Evolutionary conservation across 805 yeast species (phyloP), one percentile per base, ranked within the genome.

Genomic region (Priceomyces haplophilus): DNA sequence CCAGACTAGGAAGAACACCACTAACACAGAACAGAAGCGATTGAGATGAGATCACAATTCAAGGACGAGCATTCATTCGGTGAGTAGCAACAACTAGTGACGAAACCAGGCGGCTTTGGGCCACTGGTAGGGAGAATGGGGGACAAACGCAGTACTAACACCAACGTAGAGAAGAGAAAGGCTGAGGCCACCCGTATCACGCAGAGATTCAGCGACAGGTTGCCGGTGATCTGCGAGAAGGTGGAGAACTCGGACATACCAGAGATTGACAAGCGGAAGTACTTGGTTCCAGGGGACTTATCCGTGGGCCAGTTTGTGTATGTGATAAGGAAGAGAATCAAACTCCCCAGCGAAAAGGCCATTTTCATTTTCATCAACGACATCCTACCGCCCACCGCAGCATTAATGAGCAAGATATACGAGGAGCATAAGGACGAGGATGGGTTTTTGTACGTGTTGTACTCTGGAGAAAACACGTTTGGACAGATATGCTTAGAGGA

Each of bases 251-350:
- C 95, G 27, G 97, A 93, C 61, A 86, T 93, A 50, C 95, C 95
- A 37, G 93, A 89, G 53, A 90, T 93, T 59, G 99, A 93, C 67
- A 93, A 93, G 77, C 85, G 96, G 66, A 93, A 93, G 72, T 93
- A 93, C 62, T 76, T 93, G 51, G 99, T 93, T 8, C 99, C 99
- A 6, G 83, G 90, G 20, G 99, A 93, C 62, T 78, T 93, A 56
- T 88, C 97, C 0, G 96, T 93, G 46, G 99, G 99, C 34, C 99
- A 93, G 67, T 91, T 93, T 70, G 99, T 93, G 35, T 93, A 93
- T 61, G 99, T 93, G 47, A 88, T 93, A 55, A 83, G 99, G 68
- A 90, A 91, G 71, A 84, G 99, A 65, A 90, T 93, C 65, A 86
- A 86, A 73, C 78, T 93, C 50, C 96, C 97, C 37, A 86, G 96